Percentiles rank a stretch among this genome's conserved stretches.
These are phyloP conservation scores for Exophiala viscosa DNA, from an alignment of 2,329 filamentous ascomycete genomes.

Conservation along the genomic window DNA sequence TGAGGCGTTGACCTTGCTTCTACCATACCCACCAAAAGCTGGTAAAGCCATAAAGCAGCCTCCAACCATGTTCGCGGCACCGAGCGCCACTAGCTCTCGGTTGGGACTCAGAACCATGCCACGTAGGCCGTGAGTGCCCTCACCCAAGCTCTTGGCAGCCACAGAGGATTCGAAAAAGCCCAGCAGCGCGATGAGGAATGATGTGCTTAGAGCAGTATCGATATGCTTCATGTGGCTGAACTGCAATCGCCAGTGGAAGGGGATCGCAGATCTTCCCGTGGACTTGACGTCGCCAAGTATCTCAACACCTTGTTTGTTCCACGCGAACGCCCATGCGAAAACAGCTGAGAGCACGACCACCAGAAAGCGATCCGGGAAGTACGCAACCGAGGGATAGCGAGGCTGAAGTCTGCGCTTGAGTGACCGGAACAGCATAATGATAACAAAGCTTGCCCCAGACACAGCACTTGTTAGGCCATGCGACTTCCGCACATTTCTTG, in stretches of 20 bases:
- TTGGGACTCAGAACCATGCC: constrained; percentile 85
- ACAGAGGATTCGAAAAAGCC: constrained; percentile 99
- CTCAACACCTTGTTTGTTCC: constrained; percentile 75
- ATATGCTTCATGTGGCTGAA: constrained; percentile 74
- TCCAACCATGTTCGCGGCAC: constrained; percentile 84
- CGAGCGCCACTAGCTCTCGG: constrained; percentile 86
- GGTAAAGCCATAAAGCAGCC: constrained; percentile 90
- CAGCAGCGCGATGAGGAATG: constrained; percentile 86
- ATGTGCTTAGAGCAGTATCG: constrained; percentile 80
- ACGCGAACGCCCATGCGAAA: constrained; percentile 70
- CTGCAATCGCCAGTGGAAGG: constrained; percentile 82
- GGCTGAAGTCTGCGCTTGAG: constrained; percentile 78
- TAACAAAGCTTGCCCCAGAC: constrained; percentile 71
- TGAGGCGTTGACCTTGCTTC: constrained; percentile 90
- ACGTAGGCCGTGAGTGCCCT: constrained; percentile 63
- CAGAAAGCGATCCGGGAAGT: constrained; percentile 84
- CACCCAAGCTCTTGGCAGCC: constrained; percentile 82
- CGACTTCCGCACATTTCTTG: constrained; percentile 60
- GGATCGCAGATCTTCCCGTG: constrained; percentile 65
- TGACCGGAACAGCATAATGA: constrained; percentile 91
- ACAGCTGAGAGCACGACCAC: constrained; percentile 83
- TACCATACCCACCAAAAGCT: constrained; percentile 90
- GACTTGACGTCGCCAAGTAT: constrained; percentile 79
- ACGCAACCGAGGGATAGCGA: constrained; percentile 74
- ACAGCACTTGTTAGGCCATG: constrained; percentile 75